A percentile compares a stretch with the other conserved stretches of the same genome.
These are phyloP conservation scores for Acer saccharum DNA, from an alignment of 345 rosid genomes.

Conservation along the genomic window DNA sequence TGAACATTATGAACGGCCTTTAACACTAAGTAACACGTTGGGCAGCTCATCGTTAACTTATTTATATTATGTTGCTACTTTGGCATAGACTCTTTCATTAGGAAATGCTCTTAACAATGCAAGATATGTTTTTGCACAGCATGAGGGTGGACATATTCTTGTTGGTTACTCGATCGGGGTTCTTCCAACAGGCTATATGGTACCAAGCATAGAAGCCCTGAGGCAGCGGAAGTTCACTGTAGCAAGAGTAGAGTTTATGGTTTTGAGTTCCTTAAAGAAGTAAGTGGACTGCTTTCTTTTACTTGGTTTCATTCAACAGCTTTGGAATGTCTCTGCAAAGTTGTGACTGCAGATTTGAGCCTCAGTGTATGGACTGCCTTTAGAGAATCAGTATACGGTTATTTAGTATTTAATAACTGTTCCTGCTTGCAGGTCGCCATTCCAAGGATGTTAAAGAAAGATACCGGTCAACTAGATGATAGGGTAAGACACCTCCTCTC, in stretches of 20 bases:
- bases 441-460: slow-evolving; percentile 11
- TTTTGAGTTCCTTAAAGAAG: slow-evolving; percentile 60
- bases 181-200: slow-evolving; percentile 53
- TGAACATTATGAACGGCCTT: not conserved
- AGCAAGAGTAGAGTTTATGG: slow-evolving; percentile 52
- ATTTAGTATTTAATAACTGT: not conserved
- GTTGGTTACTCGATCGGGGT: slow-evolving; percentile 63
- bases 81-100: not conserved
- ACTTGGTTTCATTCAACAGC: too few relatives aligned
- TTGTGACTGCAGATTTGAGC: too few relatives aligned
- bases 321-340: not conserved
- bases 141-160: slow-evolving; percentile 69
- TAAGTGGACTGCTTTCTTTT: not conserved
- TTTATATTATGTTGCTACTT: not conserved
- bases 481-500: slow-evolving; percentile 9
- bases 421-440: slow-evolving; percentile 19
- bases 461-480: not conserved
- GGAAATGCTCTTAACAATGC: not conserved
- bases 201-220: slow-evolving; percentile 35
- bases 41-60: not conserved
- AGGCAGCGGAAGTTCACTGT: slow-evolving; percentile 17
- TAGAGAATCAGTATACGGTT: too few relatives aligned
- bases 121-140: slow-evolving; percentile 30
- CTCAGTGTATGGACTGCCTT: not conserved
- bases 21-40: not conserved